Evolutionary conservation across 192 early-diverging fungal species (phyloP), one percentile per base, ranked within the genome.

Genomic region (Gamsiella multidivaricata): DNA sequence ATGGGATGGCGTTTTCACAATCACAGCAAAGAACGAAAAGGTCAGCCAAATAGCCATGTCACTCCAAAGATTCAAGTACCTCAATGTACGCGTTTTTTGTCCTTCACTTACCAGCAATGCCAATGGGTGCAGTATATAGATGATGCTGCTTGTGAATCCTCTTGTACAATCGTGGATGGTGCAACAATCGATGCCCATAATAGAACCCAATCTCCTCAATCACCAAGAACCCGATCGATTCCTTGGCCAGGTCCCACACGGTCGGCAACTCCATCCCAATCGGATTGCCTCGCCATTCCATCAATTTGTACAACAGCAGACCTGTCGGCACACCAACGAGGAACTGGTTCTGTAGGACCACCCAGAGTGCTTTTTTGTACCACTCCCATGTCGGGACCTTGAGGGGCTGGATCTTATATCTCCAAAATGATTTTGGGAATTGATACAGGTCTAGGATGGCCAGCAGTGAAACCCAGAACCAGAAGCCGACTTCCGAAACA

Each of bases 131-230:
- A 2, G 90, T 84, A 75, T 87, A 89, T 43, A 88, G 81, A 71
- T 94, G 92, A 71, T 94, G 91, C 54, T 88, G 82, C 84, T 94
- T 94, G 82, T 94, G 93, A 49, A 94, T 87, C 62, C 70, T 69
- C 81, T 92, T 91, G 84, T 94, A 94, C 14, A 91, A 58, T n/a
- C 70, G 54, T 33, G 86, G 84, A 41, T 85, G 85, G 81, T 94
- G 93, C 43, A 94, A 70, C 54, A 86, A 54, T 8, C 91, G 81
- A 81, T 94, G 93, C 31, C 83, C 83, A 82, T 84, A 92, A 81
- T 92, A 94, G 73, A 91, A 90, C 43, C 86, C 88, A 45, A 88
- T 82, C 61, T 94, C 93, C 61, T 92, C 91, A 18, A 87, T 81
- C 20, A 88, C 63, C 71, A 94, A 73, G 57, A 88, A 92, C 47